These are phyloP conservation scores for Plasmodium gonderi DNA, from an alignment of 169 alveolate genomes.

Conservation along the genomic window DNA sequence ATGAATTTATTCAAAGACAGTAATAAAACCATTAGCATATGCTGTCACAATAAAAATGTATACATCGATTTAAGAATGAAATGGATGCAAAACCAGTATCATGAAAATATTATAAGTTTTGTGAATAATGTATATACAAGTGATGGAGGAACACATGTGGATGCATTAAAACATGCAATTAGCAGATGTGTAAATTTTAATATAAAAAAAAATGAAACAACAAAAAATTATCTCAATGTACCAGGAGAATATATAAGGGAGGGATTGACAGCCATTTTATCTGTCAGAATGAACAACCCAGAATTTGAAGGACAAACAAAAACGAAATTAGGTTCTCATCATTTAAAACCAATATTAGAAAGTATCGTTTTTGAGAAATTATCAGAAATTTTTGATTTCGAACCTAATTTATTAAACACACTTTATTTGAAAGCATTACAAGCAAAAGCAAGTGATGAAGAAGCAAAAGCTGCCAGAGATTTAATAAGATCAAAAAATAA, in stretches of 20 bases:
- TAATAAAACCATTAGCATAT: slow-evolving; percentile 52
- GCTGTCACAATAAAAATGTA: slow-evolving; percentile 53
- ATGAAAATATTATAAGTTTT: slow-evolving; percentile 80
- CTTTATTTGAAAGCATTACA: slow-evolving; percentile 83
- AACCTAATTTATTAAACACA: slow-evolving; percentile 79
- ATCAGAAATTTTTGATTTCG: slow-evolving; percentile 82
- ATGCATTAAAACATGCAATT: slow-evolving; percentile 84
- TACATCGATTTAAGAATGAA: slow-evolving; percentile 68
- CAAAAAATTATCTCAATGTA: slow-evolving; percentile 77
- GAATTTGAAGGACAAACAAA: slow-evolving; percentile 91
- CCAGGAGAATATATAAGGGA: slow-evolving; percentile 85
- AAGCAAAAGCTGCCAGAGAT: slow-evolving; percentile 86
- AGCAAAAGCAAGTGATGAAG: slow-evolving; percentile 85
- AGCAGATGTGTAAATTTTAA: slow-evolving; percentile 75
- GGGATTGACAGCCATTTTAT: slow-evolving; percentile 86
- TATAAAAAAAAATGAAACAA: slow-evolving; percentile 14
- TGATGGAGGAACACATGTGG: slow-evolving; percentile 88
- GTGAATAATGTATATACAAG: slow-evolving; percentile 86
- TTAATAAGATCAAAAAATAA: slow-evolving; percentile 81
- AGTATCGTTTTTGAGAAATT: slow-evolving; percentile 79
- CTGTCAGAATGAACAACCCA: slow-evolving; percentile 84
- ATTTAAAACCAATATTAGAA: slow-evolving; percentile 81
- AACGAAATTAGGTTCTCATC: slow-evolving; percentile 83
- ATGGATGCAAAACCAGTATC: slow-evolving; percentile 79
- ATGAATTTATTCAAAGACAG: slow-evolving; percentile 46